Percentiles rank a stretch among this genome's conserved stretches.
Conservation (phyloP, 148 eudicot species). For the Bassia scoparia region DNA sequence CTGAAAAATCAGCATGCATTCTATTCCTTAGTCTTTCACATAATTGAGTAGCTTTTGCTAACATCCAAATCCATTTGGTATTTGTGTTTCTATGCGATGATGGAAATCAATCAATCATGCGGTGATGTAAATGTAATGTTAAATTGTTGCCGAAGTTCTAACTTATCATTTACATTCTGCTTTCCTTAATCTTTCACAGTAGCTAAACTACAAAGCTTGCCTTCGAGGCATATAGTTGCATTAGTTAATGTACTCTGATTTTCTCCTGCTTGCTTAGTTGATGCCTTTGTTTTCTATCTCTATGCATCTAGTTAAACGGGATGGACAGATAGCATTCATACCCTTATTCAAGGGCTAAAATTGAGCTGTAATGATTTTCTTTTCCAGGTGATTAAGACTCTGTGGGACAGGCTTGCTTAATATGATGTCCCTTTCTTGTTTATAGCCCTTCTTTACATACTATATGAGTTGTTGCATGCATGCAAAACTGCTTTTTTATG, state of each 20-base stretch:
- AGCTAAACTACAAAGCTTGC: neutral
- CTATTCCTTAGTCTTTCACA: neutral
- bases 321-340: neutral
- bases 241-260: neutral
- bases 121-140: neutral
- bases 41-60: neutral
- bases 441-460: too few species aligned
- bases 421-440: neutral
- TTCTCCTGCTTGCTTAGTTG: neutral
- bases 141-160: neutral
- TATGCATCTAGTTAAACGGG: neutral
- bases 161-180: neutral
- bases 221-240: slow-evolving; percentile 3
- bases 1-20: neutral
- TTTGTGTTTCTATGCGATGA: neutral
- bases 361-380: too few species aligned
- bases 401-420: neutral
- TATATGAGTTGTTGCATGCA: too few species aligned
- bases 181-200: neutral
- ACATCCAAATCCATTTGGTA: neutral
- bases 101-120: neutral
- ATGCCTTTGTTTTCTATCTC: neutral
- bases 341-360: neutral
- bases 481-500: neutral
- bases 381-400: neutral